Evolutionary conservation across 768 basidiomycete species (phyloP), one percentile per base, ranked within the genome.

Genomic region (Trametes sanguinea): DNA sequence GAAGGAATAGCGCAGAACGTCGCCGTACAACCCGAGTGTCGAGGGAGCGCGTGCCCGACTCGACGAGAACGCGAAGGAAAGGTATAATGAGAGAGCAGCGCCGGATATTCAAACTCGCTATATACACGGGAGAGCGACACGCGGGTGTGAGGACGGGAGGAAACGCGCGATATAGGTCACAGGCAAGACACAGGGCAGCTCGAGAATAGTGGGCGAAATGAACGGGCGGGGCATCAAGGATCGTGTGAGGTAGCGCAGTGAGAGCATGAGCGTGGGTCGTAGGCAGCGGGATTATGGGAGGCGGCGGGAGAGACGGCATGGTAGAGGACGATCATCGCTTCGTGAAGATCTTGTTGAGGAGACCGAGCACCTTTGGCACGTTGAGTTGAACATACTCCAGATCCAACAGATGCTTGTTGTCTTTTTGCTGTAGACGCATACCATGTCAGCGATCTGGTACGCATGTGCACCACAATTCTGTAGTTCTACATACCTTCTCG

Each of bases 321-420:
- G 8, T 35, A 30, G 42, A 27, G 43, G 8, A 10, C 52, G 66
- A 68, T 88, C 77, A 92, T 75, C 92, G 89, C 78, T 92, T 92
- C 22, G 89, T 88, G 71, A 94, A 94, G 65, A 96, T 94, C 79
- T 96, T 96, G 82, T 94, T 96, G 71, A 96, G 81, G 57, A 97
- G 83, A 33, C 86, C 90, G 39, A 97, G 81, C 51, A 97, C 94
- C 76, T 98, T 98, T 0, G 93, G 92, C 32, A 98, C 96, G 73
- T 97, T 96, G 64, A 98, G 79, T 76, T 97, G 94, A 60, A 98
- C 96, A 72, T 99, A 98, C 78, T 98, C 97, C 65, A 99, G 81
- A 77, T 99, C 97, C 65, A 99, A 78, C 37, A 95, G 80, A 70
- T 95, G 94, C 70, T 98, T 95, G 78, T 96, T 95, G 76, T 99